These are phyloP conservation scores for Forsythia viridissima DNA, from an alignment of 257 asterid genomes.

Conservation along the genomic window DNA sequence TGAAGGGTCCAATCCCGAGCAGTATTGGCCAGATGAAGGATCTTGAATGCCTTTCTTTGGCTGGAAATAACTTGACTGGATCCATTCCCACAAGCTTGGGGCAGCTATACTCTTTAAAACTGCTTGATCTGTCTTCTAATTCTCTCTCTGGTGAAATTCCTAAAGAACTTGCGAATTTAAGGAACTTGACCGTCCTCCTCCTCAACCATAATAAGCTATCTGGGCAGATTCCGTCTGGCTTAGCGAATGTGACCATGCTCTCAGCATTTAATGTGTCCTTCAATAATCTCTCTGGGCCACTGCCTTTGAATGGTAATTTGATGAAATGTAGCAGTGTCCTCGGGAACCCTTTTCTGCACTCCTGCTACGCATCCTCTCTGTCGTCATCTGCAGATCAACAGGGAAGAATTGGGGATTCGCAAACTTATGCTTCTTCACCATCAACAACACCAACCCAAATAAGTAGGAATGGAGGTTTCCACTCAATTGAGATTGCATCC, in stretches of 20 bases:
- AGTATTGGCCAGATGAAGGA: conserved; percentile 56
- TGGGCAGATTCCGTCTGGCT: conserved; percentile 64
- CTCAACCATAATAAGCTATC: conserved; percentile 70
- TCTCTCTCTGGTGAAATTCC: conserved; percentile 76
- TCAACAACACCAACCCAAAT: conserved; percentile 33
- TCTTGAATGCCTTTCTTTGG: conserved; percentile 61
- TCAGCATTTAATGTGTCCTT: conserved; percentile 68
- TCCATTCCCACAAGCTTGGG: conserved; percentile 68
- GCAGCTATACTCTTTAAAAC: conserved; percentile 55
- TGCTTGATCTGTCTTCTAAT: conserved; percentile 75
- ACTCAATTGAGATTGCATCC: conserved; percentile 79
- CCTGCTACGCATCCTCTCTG: conserved; percentile 57
- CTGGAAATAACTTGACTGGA: conserved; percentile 71
- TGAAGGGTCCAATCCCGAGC: conserved; percentile 72
- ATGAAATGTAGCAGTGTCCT: conserved; percentile 64
- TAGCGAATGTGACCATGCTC: conserved; percentile 54
- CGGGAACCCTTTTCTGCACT: conserved; percentile 65
- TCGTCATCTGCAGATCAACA: conserved; percentile 51
- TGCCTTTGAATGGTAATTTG: conserved; percentile 48
- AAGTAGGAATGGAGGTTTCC: conserved; percentile 38
- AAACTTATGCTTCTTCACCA: conserved; percentile 19
- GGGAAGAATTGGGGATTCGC: conserved; percentile 44
- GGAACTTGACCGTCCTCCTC: conserved; percentile 58
- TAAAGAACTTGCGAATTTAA: conserved; percentile 52
- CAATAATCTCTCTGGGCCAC: conserved; percentile 78